Conservation (phyloP, 2,329 filamentous ascomycete species). For the Balansia obtecta region DNA sequence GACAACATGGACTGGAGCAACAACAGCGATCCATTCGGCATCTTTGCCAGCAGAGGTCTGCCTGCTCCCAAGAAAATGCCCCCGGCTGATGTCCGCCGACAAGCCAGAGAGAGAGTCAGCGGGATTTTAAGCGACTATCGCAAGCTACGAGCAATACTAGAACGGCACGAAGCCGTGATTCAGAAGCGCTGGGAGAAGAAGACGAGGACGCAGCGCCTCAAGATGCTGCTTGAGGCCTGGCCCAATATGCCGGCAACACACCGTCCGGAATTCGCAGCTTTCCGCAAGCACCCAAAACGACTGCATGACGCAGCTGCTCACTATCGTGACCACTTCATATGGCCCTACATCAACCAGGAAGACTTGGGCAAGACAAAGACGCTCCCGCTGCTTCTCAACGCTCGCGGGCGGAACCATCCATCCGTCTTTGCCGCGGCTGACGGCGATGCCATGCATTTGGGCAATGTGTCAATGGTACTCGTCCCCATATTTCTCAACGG, state of each 20-base stretch:
- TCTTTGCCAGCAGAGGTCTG: conserved; percentile 3
- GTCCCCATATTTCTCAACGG: conserved; percentile 16
- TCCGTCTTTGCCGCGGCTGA: conserved; percentile 35
- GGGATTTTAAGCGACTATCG: conserved; percentile 24
- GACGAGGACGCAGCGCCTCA: conserved; percentile 28
- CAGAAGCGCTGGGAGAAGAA: conserved; percentile 44
- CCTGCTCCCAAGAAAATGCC: not conserved
- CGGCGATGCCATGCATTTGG: conserved; percentile 19
- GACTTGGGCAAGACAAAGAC: conserved; percentile 33
- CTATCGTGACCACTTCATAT: conserved; percentile 28
- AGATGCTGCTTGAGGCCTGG: conserved; percentile 34
- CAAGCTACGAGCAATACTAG: conserved; percentile 27
- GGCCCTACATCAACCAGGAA: conserved; percentile 45
- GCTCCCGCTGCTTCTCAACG: conserved; percentile 38
- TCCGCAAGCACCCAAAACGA: conserved; percentile 12
- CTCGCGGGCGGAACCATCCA: conserved; percentile 34
- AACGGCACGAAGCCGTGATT: conserved; percentile 37
- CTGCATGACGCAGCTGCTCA: conserved; percentile 10
- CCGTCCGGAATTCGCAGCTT: conserved; percentile 36
- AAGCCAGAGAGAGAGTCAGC: conserved; percentile 5
- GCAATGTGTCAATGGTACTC: conserved; percentile 14
- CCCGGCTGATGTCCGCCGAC: conserved; percentile 5
- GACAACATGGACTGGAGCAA: not conserved
- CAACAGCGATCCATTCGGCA: conserved; percentile 1
- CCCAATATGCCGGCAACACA: conserved; percentile 36